Conservation (phyloP, 2,329 filamentous ascomycete species). For the Chalaropsis ovoidea region DNA sequence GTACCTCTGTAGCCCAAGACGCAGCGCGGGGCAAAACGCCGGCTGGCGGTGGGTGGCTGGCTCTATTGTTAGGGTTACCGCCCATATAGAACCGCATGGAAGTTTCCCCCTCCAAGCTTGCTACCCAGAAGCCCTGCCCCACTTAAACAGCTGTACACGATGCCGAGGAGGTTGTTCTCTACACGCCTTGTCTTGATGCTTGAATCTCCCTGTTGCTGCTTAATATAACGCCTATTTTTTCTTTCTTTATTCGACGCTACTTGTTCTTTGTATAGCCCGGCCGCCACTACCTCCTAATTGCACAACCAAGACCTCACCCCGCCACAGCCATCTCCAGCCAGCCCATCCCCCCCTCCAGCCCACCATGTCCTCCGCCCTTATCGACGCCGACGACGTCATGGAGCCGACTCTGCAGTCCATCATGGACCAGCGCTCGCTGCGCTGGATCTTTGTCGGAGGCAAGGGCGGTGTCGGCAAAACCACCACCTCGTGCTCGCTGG, state of each 20-base stretch:
- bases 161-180: neutral
- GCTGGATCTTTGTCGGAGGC: conserved; percentile 98
- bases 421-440: conserved; percentile 85
- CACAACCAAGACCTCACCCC: neutral
- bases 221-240: neutral
- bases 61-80: neutral
- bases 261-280: neutral
- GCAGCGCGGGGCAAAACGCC: neutral
- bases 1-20: neutral
- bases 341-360: too few species aligned
- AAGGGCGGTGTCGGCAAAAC: conserved; percentile 99
- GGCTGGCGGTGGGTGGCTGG: too few species aligned
- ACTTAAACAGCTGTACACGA: neutral
- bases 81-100: conserved; percentile 2
- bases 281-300: neutral
- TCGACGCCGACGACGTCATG: conserved; percentile 57
- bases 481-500: conserved; percentile 96
- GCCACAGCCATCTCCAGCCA: neutral
- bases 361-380: conserved; percentile 36
- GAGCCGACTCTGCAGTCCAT: conserved; percentile 91
- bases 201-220: neutral
- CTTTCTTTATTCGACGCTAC: neutral
- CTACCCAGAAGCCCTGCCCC: neutral
- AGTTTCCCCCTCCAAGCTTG: neutral
- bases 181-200: neutral